These are phyloP conservation scores for Cladophialophora immunda DNA, from an alignment of 2,329 filamentous ascomycete genomes.

Conservation along the genomic window DNA sequence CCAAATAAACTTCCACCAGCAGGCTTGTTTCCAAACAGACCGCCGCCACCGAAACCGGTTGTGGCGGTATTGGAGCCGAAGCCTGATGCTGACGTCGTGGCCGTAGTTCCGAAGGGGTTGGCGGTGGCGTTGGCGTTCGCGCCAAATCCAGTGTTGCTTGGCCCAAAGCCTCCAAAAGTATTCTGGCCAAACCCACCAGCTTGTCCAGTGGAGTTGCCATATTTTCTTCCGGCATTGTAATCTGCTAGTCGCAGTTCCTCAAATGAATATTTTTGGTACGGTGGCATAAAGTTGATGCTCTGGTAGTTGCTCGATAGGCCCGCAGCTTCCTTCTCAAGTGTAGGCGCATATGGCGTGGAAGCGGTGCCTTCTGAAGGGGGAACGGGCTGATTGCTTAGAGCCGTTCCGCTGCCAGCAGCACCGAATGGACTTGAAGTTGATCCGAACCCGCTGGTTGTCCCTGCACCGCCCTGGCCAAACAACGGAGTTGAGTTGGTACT, in stretches of 20 bases:
- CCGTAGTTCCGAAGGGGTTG: conserved; percentile 46
- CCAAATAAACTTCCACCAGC: conserved; percentile 43
- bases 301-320: conserved; percentile 54
- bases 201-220: conserved; percentile 82
- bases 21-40: conserved; percentile 52
- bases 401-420: conserved; percentile 50
- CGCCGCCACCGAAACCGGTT: conserved; percentile 55
- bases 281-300: conserved; percentile 58
- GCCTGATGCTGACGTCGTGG: conserved; percentile 47
- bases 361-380: conserved; percentile 57
- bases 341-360: conserved; percentile 54
- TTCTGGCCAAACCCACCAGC: conserved; percentile 80
- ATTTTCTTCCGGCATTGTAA: conserved; percentile 85
- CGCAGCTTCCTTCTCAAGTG: conserved; percentile 56
- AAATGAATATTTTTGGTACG: conserved; percentile 82
- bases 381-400: conserved; percentile 49
- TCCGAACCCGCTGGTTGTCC: conserved; percentile 48
- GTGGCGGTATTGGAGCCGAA: conserved; percentile 47
- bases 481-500: conserved; percentile 37
- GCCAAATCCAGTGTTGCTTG: conserved; percentile 43
- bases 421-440: conserved; percentile 46
- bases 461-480: conserved; percentile 40
- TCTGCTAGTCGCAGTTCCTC: conserved; percentile 84
- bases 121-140: conserved; percentile 28
- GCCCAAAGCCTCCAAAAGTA: conserved; percentile 54